These are phyloP conservation scores for Xylaria palmicola DNA, from an alignment of 495 filamentous ascomycete species.

Conservation along the genomic window DNA sequence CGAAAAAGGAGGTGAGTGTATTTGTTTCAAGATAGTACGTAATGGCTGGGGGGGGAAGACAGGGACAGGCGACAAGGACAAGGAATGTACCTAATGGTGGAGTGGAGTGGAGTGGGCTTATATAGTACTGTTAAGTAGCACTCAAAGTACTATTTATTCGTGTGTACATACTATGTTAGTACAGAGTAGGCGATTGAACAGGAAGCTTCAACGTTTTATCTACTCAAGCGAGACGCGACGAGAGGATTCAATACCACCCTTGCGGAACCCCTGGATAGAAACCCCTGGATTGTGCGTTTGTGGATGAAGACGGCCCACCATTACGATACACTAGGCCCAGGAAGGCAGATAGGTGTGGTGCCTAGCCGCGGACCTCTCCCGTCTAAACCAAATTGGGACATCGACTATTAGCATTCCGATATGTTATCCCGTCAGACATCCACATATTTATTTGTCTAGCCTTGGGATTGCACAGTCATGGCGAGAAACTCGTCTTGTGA, in stretches of 20 bases:
- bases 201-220: neutral
- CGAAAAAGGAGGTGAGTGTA: too few relatives aligned
- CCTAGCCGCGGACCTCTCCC: neutral
- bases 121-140: too few relatives aligned
- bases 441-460: neutral
- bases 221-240: neutral
- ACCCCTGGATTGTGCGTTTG: neutral
- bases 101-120: too few relatives aligned
- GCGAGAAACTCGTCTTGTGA: neutral
- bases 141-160: too few relatives aligned
- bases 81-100: too few relatives aligned
- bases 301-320: neutral
- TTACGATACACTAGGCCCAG: neutral
- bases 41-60: too few relatives aligned
- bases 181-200: neutral
- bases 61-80: too few relatives aligned
- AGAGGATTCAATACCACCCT: neutral
- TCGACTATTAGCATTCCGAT: neutral
- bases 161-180: too few relatives aligned
- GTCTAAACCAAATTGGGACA: neutral
- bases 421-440: neutral
- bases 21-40: too few relatives aligned
- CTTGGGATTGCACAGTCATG: neutral
- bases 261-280: neutral
- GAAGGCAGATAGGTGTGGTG: neutral